phyloP scores from a whole-genome alignment of 345 rosid species.

The Populus tremula region DNA sequence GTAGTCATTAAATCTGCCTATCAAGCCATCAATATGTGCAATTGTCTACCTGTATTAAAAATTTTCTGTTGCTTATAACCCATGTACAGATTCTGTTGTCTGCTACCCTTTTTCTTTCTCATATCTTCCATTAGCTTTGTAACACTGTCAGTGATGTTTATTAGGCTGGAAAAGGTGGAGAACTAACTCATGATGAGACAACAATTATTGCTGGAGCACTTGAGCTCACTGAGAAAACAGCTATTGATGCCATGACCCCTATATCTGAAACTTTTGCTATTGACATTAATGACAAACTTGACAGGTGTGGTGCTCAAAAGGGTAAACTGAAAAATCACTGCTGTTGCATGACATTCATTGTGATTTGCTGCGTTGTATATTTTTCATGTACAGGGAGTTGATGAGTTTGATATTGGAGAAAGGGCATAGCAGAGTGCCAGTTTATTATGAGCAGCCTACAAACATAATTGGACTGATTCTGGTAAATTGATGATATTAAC shows the following conservation, averaged over 20 bases:
- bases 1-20: neutral
- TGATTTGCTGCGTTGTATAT: slow-evolving; percentile 15
- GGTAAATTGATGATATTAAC: slow-evolving; percentile 35
- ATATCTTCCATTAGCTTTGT: neutral
- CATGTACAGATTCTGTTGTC: neutral
- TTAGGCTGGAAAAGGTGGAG: slow-evolving; percentile 99
- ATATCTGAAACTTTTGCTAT: slow-evolving; percentile 72
- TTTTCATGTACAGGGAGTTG: slow-evolving; percentile 46
- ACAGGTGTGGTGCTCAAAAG: slow-evolving; percentile 48
- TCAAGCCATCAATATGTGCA: neutral
- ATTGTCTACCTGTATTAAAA: neutral
- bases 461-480: slow-evolving; percentile 89
- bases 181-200: slow-evolving; percentile 93
- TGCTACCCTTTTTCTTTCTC: neutral
- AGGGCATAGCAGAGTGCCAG: slow-evolving; percentile 98
- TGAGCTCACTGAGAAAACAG: slow-evolving; percentile 81
- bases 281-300: slow-evolving; percentile 79
- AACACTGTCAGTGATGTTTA: neutral
- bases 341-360: slow-evolving; percentile 11
- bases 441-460: slow-evolving; percentile 80
- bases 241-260: slow-evolving; percentile 89
- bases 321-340: slow-evolving; percentile 10
- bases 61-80: neutral
- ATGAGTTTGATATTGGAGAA: slow-evolving; percentile 84
- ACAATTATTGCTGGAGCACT: slow-evolving; percentile 99